These are phyloP conservation scores for Pleurotus salmoneostramineus DNA, from an alignment of 768 basidiomycete species.

Conservation along the genomic window DNA sequence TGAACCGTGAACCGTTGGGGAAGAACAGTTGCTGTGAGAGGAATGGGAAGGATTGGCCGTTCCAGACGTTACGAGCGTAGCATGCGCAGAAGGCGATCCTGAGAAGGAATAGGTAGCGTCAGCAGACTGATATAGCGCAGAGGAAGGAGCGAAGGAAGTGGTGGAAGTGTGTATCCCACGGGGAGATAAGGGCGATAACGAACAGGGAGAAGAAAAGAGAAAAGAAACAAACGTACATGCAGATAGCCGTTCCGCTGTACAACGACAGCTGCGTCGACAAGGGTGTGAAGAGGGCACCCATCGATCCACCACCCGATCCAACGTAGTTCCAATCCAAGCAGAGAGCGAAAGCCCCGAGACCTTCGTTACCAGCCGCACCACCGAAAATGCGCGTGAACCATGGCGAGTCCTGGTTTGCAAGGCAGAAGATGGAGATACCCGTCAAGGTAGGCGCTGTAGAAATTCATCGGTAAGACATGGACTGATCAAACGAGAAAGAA, in stretches of 20 bases:
- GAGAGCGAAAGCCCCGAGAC: constrained; percentile 54
- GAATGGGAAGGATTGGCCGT: constrained; percentile 58
- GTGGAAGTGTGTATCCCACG: not conserved
- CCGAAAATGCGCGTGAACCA: constrained; percentile 54
- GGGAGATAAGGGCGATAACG: no score
- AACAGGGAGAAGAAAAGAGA: not conserved
- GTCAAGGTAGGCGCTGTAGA: constrained; percentile 52
- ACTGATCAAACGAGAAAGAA: no score
- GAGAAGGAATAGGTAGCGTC: not conserved
- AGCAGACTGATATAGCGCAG: constrained; percentile 2
- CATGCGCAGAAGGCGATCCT: constrained; percentile 41
- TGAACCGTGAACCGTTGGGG: constrained; percentile 42
- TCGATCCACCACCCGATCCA: constrained; percentile 39
- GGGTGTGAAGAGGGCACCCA: constrained; percentile 47
- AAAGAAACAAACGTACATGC: constrained; percentile 36
- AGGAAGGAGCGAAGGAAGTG: not conserved
- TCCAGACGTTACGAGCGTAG: constrained; percentile 50
- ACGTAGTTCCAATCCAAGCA: constrained; percentile 64
- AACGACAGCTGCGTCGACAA: constrained; percentile 49
- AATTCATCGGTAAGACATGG: no score
- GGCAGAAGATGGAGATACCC: constrained; percentile 58
- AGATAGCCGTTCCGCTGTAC: constrained; percentile 45
- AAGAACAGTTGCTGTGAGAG: constrained; percentile 37
- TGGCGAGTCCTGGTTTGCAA: constrained; percentile 43
- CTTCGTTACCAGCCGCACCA: constrained; percentile 60